A percentile compares a stretch with the other conserved stretches of the same genome.
These are phyloP conservation scores for Neurospora cerealis DNA, from an alignment of 495 filamentous ascomycete genomes.

Conservation along the genomic window DNA sequence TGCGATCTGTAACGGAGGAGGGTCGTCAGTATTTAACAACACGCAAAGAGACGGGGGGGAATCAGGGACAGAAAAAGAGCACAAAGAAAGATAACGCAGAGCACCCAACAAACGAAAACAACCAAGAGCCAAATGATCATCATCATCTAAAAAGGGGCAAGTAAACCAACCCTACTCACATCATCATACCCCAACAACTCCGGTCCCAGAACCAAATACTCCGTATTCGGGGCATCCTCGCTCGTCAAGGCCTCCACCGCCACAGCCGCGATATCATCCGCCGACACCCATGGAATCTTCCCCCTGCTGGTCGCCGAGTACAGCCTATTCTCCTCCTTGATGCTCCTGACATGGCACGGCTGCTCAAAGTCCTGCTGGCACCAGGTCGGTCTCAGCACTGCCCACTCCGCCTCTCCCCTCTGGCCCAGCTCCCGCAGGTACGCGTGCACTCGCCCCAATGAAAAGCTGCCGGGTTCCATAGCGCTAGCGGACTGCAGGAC, in stretches of 20 bases:
- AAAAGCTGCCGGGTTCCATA: slow-evolving; percentile 22
- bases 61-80: too few species aligned
- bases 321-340: slow-evolving; percentile 33
- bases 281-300: slow-evolving; percentile 37
- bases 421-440: slow-evolving; percentile 30
- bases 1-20: slow-evolving; percentile 25
- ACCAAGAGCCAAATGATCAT: too few species aligned
- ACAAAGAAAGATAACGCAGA: too few species aligned
- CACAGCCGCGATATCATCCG: slow-evolving; percentile 38
- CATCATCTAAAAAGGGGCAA: not conserved
- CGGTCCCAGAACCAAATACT: slow-evolving; percentile 35
- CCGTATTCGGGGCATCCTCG: slow-evolving; percentile 30
- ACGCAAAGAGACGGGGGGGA: too few species aligned
- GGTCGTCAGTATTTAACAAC: not conserved
- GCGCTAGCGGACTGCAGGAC: slow-evolving; percentile 32
- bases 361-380: slow-evolving; percentile 32
- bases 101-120: too few species aligned
- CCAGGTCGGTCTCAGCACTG: slow-evolving; percentile 34
- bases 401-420: slow-evolving; percentile 31
- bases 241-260: slow-evolving; percentile 33
- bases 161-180: slow-evolving; percentile 18
- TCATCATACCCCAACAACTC: slow-evolving; percentile 37
- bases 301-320: slow-evolving; percentile 35
- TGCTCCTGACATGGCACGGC: slow-evolving; percentile 15
- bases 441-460: slow-evolving; percentile 27